phyloP scores from a whole-genome alignment of 495 filamentous ascomycete species.

The Mycothermus thermophilus region DNA sequence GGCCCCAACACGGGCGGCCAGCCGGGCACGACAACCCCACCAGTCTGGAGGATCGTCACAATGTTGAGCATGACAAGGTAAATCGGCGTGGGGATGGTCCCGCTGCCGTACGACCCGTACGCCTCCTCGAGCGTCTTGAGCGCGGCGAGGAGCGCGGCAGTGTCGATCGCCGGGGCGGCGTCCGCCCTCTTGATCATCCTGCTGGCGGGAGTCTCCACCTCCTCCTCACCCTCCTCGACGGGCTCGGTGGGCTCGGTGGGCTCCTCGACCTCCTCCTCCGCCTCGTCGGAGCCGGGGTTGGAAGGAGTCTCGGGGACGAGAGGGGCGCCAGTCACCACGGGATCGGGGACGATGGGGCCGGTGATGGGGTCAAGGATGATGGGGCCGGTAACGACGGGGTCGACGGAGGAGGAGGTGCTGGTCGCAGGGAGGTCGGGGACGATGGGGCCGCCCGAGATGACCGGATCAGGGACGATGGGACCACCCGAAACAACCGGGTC shows the following conservation, averaged over 20 bases:
- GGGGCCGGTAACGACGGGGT: conserved; percentile 1
- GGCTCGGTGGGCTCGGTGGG: neutral
- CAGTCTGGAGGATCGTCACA: conserved; percentile 9
- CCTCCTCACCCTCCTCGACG: neutral
- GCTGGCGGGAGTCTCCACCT: neutral
- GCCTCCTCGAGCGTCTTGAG: conserved; percentile 9
- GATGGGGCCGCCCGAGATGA: neutral
- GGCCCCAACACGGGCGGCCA: conserved; percentile 14
- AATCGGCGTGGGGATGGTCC: conserved; percentile 10
- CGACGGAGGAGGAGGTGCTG: no score
- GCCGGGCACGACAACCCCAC: conserved; percentile 7
- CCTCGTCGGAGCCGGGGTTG: neutral
- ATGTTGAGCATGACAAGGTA: conserved; percentile 11
- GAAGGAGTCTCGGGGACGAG: conserved; percentile 12
- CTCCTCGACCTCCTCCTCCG: neutral
- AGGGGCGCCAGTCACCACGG: conserved; percentile 7
- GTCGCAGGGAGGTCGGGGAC: neutral
- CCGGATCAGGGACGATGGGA: neutral
- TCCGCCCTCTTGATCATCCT: neutral
- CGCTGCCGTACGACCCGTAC: conserved; percentile 9
- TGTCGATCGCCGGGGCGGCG: conserved; percentile 5
- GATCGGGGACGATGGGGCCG: conserved; percentile 2
- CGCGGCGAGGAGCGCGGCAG: conserved; percentile 9
- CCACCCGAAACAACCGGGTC: neutral
- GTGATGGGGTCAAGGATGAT: conserved; percentile 4